phyloP scores from a whole-genome alignment of 2,329 filamentous ascomycete genomes.

The Claviceps pazoutovae region DNA sequence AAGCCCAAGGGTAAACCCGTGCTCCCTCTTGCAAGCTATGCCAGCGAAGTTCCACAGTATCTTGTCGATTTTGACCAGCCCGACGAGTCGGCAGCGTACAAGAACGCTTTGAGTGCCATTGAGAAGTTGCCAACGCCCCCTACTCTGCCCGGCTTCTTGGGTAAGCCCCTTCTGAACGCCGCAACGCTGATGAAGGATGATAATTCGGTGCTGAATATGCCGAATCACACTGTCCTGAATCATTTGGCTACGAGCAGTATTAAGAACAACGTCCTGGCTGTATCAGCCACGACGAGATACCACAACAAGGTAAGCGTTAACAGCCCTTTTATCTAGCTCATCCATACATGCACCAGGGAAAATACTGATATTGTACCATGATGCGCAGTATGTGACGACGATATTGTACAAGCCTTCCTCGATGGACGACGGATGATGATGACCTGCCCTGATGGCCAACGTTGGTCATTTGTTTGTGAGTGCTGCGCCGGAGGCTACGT shows the following conservation, averaged over 20 bases:
- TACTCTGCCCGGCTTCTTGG: conserved; percentile 75
- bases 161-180: conserved; percentile 88
- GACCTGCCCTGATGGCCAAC: background rate
- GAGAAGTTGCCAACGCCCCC: conserved; percentile 74
- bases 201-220: conserved; percentile 91
- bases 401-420: conserved; percentile 91
- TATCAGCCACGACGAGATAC: conserved; percentile 94
- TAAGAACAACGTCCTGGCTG: conserved; percentile 88
- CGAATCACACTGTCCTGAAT: conserved; percentile 93
- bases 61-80: conserved; percentile 75
- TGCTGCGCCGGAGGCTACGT: background rate
- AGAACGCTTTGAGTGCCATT: conserved; percentile 60
- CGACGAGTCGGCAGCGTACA: conserved; percentile 63
- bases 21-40: conserved; percentile 47
- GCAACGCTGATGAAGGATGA: conserved; percentile 91
- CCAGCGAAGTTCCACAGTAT: conserved; percentile 66
- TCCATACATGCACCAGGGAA: background rate
- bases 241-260: conserved; percentile 96
- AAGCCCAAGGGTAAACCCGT: conserved; percentile 41
- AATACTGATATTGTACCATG: background rate
- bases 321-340: background rate
- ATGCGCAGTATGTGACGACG: conserved; percentile 75
- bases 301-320: conserved; percentile 62
- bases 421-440: conserved; percentile 29
- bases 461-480: background rate